Conservation (phyloP, 371 early-diverging fungal genomes). For the Mucor mucedo region DNA sequence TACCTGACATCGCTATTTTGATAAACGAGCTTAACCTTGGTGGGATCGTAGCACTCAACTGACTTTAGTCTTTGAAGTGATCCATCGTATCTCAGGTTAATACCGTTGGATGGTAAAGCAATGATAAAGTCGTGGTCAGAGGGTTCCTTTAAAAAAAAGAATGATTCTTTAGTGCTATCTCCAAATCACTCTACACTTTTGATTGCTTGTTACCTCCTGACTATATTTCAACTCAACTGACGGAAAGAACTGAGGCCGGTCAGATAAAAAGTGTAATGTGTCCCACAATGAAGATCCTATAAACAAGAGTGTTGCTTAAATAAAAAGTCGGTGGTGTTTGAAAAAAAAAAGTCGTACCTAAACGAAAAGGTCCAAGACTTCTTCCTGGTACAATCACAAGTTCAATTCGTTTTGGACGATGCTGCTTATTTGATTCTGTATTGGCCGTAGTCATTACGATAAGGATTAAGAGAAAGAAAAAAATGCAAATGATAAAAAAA, state of each 20-base stretch:
- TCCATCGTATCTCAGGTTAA: slow-evolving; percentile 69
- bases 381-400: slow-evolving; percentile 59
- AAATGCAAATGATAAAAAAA: neutral
- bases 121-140: slow-evolving; percentile 65
- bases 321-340: too few species aligned
- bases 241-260: slow-evolving; percentile 57
- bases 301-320: neutral
- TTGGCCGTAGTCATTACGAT: slow-evolving; percentile 2
- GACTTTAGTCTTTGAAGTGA: slow-evolving; percentile 65
- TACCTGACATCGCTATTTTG: slow-evolving; percentile 71
- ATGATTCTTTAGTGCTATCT: slow-evolving; percentile 1
- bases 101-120: slow-evolving; percentile 63
- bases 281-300: slow-evolving; percentile 67
- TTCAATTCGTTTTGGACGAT: slow-evolving; percentile 50
- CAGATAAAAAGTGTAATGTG: slow-evolving; percentile 52
- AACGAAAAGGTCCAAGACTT: slow-evolving; percentile 61
- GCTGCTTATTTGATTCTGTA: neutral
- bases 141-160: slow-evolving; percentile 51
- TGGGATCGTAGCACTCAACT: slow-evolving; percentile 70
- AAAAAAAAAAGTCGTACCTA: slow-evolving; percentile 42
- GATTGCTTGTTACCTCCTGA: slow-evolving; percentile 50
- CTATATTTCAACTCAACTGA: slow-evolving; percentile 73
- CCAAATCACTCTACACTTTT: neutral
- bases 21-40: slow-evolving; percentile 65
- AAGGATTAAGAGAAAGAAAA: slow-evolving; percentile 1